Evolutionary conservation across 2,329 filamentous ascomycete species (phyloP), one percentile per base, ranked within the genome.

Genomic region (Aspergillus sp.): DNA sequence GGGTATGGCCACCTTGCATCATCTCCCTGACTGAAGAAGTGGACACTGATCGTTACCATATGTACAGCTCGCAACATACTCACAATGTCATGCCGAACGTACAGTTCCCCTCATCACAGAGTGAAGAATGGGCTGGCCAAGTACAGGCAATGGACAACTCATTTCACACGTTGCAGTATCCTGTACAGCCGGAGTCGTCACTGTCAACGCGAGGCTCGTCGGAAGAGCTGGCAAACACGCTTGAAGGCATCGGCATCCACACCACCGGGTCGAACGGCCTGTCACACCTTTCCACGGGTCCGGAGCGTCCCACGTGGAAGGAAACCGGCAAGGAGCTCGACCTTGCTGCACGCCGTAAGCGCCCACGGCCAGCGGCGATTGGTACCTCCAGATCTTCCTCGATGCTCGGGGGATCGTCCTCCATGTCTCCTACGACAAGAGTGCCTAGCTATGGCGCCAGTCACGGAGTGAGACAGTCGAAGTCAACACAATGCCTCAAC

Each of bases 311-410:
- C 19, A 64, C 64, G 13, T 72, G 69, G 69, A 68, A 68, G 50
- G 65, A 67, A 43, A 55, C 68, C 30, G 68, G 71, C 40, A 74
- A 73, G 51, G 69, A 75, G 55, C 63, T 76, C 44, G 75, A 77
- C 53, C 66, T 78, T 56, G 75, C 75, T 30, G 73, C 74, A 6
- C 68, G 75, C 44, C 68, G 75, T 51, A 77, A 77, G 58, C 68
- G 74, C 33, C 75, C 75, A 13, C 65, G 75, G 46, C 75, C 75
- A 32, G 73, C 75, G 49, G 73, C 74, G 45, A 73, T 78, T 55
- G 75, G 74, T 30, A 76, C 74, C 13, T 65, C 71, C 5, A 61
- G 66, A 16, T 65, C 73, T 17, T 67, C 67, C 42, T 68, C 70
- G n/a, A 66, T 69, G 36, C 65, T 71, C 50, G 63, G 65, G 7